phyloP scores from a whole-genome alignment of 176 grass and related monocot genomes.

The Carex myosuroides region DNA sequence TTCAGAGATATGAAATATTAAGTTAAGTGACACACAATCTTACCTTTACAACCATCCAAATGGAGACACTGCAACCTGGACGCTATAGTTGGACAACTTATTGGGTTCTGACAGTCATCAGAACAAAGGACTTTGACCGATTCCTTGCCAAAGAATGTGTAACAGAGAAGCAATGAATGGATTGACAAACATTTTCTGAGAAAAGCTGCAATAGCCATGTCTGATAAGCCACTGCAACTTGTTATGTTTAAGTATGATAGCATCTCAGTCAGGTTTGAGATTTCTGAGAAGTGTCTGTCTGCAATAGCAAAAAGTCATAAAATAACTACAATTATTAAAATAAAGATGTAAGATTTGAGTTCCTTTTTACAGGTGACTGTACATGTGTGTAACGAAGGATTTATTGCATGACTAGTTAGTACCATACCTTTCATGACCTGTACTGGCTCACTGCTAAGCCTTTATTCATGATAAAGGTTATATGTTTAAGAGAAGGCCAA shows the following conservation, averaged over 20 bases:
- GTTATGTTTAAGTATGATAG: slow-evolving; percentile 1
- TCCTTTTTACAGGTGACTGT: neutral
- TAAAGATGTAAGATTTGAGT: neutral
- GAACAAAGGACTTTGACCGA: slow-evolving; percentile 2
- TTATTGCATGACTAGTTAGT: neutral
- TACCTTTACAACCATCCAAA: slow-evolving; percentile 16
- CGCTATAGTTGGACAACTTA: neutral
- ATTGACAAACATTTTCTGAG: slow-evolving; percentile 16
- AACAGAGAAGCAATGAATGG: neutral
- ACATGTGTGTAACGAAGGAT: neutral
- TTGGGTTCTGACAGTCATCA: neutral
- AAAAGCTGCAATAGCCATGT: neutral
- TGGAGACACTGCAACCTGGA: neutral
- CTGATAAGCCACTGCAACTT: slow-evolving; percentile 8
- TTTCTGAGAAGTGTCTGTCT: neutral
- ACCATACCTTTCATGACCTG: neutral
- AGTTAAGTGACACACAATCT: neutral
- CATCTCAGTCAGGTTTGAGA: slow-evolving; percentile 8
- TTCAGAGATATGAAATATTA: neutral
- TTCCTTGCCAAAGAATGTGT: slow-evolving; percentile 6
- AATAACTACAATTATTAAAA: neutral
- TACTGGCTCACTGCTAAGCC: neutral
- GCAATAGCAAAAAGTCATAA: neutral
- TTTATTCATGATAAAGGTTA: too few relatives aligned
- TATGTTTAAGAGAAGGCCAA: neutral